Base-by-base conservation (phyloP, 1,139 yeast genomes). In the Saccharomyces hybrid region DNA sequence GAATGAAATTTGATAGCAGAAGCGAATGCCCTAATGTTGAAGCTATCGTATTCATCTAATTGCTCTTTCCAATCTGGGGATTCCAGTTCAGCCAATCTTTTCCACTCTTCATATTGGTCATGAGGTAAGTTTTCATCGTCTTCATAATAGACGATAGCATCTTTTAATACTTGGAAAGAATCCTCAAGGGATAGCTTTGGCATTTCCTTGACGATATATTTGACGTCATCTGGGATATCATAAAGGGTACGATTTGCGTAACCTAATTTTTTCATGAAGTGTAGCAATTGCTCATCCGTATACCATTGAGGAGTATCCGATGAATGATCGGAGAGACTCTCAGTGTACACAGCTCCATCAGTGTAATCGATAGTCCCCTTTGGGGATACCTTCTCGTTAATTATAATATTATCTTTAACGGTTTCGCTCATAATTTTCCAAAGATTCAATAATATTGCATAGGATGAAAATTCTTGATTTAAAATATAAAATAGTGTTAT, bases 81-180 rank as follows among this genome's bases (percentile, higher is more conserved):
- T 5, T 38, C 25, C 3, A 66, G 65, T 23, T 59, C 49, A 6
- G 66, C 59, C 20, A 72, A 61, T 3, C 54, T 50, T 51, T 62
- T 51, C 52, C 75, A 64, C 51, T 65, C 65, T 1, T 58, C 61
- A 61, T 67, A 73, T 50, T 73, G 77, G 5, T 65, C 70, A 7
- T 61, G 57, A 4, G 81, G 77, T 58, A 81, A 75, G 61, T 82
- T 82, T 53, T 76, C 73, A 64, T 82, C 87, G 47, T 71, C 75
- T 2, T 63, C 61, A 60, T 79, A 82, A 44, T 76, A 74, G 1
- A 60, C 69, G 3, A 75, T 56, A 4, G 77, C 72, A n/a, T 71
- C 67, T 50, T 67, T 62, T 51, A 82, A 68, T 48, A 79, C 73
- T 26, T 67, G 71, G 3, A 77, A 32, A 0, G 83, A 76, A 53